Evolutionary conservation across 2,329 filamentous ascomycete species (phyloP).

Genomic region (Phialocephala sp.): DNA sequence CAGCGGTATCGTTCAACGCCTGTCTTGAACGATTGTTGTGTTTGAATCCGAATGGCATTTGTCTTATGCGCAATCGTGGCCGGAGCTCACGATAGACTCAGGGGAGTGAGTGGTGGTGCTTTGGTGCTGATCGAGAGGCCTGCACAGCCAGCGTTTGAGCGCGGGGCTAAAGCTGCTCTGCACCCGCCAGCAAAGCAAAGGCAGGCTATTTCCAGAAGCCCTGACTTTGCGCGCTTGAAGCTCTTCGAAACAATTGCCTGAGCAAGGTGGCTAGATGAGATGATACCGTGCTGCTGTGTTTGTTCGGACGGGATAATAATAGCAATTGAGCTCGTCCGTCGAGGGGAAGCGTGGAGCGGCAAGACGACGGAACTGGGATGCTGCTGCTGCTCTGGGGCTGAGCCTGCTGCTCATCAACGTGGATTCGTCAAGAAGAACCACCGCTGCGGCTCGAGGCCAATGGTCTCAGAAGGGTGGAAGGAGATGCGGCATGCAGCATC

Average conservation of each 20-base stretch:
- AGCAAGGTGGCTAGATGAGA: constrained; percentile 26
- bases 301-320: constrained; percentile 31
- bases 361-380: constrained; percentile 17
- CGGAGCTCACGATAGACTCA: constrained; percentile 36
- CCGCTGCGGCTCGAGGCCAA: constrained; percentile 11
- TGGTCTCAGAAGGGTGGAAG: constrained; percentile 9
- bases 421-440: constrained; percentile 9
- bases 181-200: constrained; percentile 13
- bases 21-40: constrained; percentile 43
- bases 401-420: constrained; percentile 8
- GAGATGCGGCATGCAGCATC: constrained; percentile 8
- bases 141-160: constrained; percentile 18
- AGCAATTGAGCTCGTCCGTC: constrained; percentile 21
- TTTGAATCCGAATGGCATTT: constrained; percentile 43
- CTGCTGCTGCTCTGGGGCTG: constrained; percentile 21
- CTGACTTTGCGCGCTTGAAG: constrained; percentile 18
- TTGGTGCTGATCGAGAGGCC: neutral
- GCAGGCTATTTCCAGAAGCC: constrained; percentile 17
- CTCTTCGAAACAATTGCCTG: constrained; percentile 26
- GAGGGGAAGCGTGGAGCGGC: constrained; percentile 14
- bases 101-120: constrained; percentile 18
- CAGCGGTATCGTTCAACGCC: constrained; percentile 39
- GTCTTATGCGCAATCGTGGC: constrained; percentile 34
- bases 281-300: constrained; percentile 6
- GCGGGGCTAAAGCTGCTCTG: constrained; percentile 12